phyloP scores from a whole-genome alignment of 2,329 filamentous ascomycete genomes.

The Fusarium mundagurra region DNA sequence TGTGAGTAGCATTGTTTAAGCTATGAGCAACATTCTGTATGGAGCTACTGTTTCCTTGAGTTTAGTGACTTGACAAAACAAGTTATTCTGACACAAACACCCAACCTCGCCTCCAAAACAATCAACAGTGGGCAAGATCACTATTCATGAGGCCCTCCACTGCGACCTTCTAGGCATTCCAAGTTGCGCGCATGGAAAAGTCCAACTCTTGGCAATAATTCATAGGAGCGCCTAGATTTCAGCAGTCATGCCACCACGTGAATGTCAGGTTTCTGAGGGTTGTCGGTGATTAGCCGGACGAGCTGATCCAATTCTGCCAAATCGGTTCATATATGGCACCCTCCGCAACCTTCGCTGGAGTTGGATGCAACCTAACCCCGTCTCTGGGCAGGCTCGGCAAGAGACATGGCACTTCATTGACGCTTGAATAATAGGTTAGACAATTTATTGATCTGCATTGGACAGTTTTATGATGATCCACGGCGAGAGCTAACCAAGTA shows the following conservation, averaged over 20 bases:
- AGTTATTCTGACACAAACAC: rapidly evolving
- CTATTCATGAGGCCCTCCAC: not conserved
- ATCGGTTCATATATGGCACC: not conserved
- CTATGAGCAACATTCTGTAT: not conserved
- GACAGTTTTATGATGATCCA: not conserved
- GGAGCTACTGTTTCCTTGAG: too few species aligned
- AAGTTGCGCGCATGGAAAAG: not conserved
- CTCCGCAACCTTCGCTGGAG: not conserved
- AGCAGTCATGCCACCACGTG: not conserved
- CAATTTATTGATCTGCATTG: too few species aligned
- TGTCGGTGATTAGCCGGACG: not conserved
- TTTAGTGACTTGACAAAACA: rapidly evolving
- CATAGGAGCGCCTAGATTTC: not conserved
- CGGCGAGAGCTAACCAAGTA: not conserved
- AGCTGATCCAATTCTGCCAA: not conserved
- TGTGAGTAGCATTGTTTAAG: not conserved
- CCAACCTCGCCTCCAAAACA: rapidly evolving
- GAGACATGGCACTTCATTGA: not conserved
- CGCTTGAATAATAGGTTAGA: too few species aligned
- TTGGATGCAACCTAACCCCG: not conserved
- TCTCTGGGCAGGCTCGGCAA: not conserved
- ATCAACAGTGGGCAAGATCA: rapidly evolving
- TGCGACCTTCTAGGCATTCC: not conserved
- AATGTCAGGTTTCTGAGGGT: not conserved
- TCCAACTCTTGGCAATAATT: not conserved